Evolutionary conservation across 495 filamentous ascomycete genomes (phyloP).

Genomic region (Neurospora africana): DNA sequence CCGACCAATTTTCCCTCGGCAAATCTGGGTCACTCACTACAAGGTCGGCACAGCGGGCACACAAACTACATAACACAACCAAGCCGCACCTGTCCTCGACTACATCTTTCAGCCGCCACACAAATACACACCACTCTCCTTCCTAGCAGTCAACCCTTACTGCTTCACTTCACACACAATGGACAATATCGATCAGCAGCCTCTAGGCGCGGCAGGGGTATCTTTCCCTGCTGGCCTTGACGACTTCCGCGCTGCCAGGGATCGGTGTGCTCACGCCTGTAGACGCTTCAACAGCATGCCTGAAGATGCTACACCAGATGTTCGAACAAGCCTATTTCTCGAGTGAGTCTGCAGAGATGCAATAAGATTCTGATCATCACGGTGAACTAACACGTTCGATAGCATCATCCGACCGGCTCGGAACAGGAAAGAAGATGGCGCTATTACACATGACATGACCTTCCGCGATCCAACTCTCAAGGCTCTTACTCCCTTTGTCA

Average conservation of each 20-base stretch:
- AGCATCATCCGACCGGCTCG: slow-evolving; percentile 26
- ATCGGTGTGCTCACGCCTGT: slow-evolving; percentile 23
- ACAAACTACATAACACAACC: background rate
- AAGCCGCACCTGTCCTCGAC: background rate
- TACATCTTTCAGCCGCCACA: background rate
- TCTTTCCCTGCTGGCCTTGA: slow-evolving; percentile 25
- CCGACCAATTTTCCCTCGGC: background rate
- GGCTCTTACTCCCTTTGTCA: slow-evolving; percentile 25
- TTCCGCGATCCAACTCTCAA: slow-evolving; percentile 19
- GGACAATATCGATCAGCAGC: slow-evolving; percentile 4
- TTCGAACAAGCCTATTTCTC: slow-evolving; percentile 20
- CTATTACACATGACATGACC: slow-evolving; percentile 25
- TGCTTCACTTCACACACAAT: background rate
- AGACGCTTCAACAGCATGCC: slow-evolving; percentile 25
- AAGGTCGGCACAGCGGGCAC: background rate
- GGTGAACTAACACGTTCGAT: background rate
- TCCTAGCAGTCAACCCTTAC: background rate
- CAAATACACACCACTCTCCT: background rate
- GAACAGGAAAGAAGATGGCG: slow-evolving; percentile 13
- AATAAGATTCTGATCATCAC: background rate
- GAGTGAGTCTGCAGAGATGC: slow-evolving; percentile 15
- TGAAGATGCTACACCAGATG: slow-evolving; percentile 22
- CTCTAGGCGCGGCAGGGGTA: slow-evolving; percentile 2
- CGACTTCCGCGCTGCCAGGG: slow-evolving; percentile 23
- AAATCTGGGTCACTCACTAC: background rate